Conservation (phyloP, 2,329 filamentous ascomycete species). For the Clonostachys rosea region DNA sequence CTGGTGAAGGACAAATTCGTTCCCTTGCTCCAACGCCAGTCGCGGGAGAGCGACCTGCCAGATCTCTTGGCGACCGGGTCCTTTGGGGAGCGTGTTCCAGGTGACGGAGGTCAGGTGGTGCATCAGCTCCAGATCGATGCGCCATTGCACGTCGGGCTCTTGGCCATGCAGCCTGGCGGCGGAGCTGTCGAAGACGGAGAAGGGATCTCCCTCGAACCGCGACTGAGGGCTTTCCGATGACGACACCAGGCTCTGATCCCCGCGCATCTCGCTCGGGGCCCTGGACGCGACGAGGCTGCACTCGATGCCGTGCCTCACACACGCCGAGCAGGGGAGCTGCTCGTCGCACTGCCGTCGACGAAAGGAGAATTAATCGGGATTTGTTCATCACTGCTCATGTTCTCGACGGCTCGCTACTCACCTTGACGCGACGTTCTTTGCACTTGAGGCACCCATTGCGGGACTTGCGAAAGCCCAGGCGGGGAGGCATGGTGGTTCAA, state of each 20-base stretch:
- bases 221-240: not conserved
- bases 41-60: constrained; percentile 20
- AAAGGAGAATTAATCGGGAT: not conserved
- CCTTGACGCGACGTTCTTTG: constrained; percentile 3
- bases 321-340: constrained; percentile 26
- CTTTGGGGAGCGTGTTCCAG: constrained; percentile 19
- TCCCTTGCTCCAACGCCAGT: constrained; percentile 11
- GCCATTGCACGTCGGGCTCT: constrained; percentile 11
- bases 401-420: not conserved
- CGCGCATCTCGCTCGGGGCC: not conserved
- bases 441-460: constrained; percentile 4
- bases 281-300: constrained; percentile 18
- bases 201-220: not conserved
- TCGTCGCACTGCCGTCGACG: constrained; percentile 25
- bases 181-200: not conserved
- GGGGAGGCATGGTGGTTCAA: not conserved
- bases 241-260: not conserved
- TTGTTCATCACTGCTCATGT: not conserved
- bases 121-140: constrained; percentile 26
- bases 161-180: not conserved
- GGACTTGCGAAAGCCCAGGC: constrained; percentile 2
- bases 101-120: constrained; percentile 24
- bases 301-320: constrained; percentile 23
- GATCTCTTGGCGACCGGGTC: constrained; percentile 6
- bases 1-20: constrained; percentile 22